Conservation (phyloP, 345 rosid genomes). For the Syzygium aromaticum region DNA sequence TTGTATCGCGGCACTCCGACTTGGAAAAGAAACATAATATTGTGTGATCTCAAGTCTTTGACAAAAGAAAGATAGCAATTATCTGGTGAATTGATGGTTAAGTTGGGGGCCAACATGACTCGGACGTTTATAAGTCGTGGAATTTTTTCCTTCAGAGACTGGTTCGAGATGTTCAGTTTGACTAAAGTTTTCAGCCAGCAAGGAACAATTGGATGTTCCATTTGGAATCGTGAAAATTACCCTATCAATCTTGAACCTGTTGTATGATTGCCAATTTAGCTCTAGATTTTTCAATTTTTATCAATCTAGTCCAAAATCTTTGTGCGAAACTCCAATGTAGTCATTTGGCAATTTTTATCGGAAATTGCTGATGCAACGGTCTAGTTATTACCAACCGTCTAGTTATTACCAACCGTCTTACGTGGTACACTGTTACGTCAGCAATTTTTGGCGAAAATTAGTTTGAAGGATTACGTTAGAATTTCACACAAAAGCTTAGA, state of each 20-base stretch:
- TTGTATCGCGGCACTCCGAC: not conserved
- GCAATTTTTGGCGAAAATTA: not conserved
- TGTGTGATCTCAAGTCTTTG: not conserved
- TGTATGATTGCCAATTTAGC: not conserved
- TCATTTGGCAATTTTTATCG: rapidly evolving
- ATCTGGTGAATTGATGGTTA: not conserved
- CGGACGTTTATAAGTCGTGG: not conserved
- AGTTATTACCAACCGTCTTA: rapidly evolving
- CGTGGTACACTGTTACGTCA: rapidly evolving
- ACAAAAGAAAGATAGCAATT: not conserved
- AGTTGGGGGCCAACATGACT: not conserved
- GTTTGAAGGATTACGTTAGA: rapidly evolving
- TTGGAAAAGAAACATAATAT: no score
- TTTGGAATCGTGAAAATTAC: not conserved
- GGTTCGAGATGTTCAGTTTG: not conserved
- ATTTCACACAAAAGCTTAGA: not conserved
- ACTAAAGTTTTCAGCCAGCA: not conserved
- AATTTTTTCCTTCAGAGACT: not conserved
- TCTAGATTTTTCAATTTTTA: not conserved
- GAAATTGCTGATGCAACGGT: rapidly evolving
- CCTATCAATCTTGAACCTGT: not conserved
- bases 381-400: rapidly evolving
- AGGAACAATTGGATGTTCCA: not conserved
- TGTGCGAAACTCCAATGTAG: not conserved
- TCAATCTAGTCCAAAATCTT: not conserved